These are phyloP conservation scores for Helenozyma baotianmanensis DNA, from an alignment of 805 yeast genomes.

Conservation along the genomic window DNA sequence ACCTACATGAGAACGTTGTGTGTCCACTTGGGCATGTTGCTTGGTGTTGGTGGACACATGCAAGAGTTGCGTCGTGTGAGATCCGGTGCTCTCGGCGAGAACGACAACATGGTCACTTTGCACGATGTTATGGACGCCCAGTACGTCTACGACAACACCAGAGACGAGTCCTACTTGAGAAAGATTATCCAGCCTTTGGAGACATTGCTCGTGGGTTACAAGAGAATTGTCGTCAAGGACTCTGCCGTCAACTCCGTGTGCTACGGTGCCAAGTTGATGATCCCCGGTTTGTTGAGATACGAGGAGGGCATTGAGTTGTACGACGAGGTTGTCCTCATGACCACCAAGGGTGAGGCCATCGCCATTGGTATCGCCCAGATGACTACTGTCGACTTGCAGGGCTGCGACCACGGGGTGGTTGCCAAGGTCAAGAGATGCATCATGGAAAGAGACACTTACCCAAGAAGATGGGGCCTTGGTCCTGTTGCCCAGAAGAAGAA, in stretches of 20 bases:
- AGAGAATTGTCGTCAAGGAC: conserved; percentile 89
- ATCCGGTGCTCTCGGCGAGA: conserved; percentile 91
- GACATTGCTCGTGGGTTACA: conserved; percentile 88
- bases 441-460: conserved; percentile 98
- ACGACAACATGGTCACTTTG: conserved; percentile 87
- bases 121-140: conserved; percentile 98
- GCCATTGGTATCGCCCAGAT: conserved; percentile 98
- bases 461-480: conserved; percentile 99
- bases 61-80: conserved; percentile 99
- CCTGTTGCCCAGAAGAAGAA: conserved; percentile 98
- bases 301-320: conserved; percentile 96
- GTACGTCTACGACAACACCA: conserved; percentile 93
- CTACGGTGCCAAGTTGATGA: conserved; percentile 98
- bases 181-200: conserved; percentile 93
- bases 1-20: conserved; percentile 99
- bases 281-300: conserved; percentile 95
- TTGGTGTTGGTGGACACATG: conserved; percentile 99
- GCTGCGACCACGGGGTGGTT: conserved; percentile 98
- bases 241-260: conserved; percentile 97
- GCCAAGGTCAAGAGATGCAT: conserved; percentile 99
- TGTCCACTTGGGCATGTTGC: conserved; percentile 96
- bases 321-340: conserved; percentile 96
- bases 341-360: conserved; percentile 99
- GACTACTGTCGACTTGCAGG: conserved; percentile 94
- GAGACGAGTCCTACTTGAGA: conserved; percentile 94